These are phyloP conservation scores for Penicillium sp. DNA, from an alignment of 2,329 filamentous ascomycete genomes.

Conservation along the genomic window DNA sequence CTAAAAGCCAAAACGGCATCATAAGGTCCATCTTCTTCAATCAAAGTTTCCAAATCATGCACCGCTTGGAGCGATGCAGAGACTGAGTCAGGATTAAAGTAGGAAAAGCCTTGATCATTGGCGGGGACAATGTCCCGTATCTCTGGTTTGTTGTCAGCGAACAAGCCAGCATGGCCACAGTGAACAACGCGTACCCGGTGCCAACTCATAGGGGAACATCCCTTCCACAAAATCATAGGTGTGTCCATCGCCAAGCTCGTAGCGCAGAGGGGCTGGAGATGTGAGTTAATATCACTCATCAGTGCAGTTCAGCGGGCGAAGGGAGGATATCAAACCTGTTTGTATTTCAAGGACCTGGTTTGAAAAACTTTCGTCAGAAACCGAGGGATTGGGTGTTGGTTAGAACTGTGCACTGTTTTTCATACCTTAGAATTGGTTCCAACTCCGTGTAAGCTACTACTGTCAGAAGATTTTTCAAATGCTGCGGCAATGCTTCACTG, in stretches of 20 bases:
- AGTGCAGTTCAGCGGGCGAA: background rate
- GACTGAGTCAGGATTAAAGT: background rate
- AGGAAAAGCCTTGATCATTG: background rate
- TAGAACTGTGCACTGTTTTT: background rate
- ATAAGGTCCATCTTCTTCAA: background rate
- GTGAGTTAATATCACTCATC: background rate
- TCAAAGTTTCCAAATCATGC: background rate
- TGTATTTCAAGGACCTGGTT: background rate
- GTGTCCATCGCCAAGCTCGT: background rate
- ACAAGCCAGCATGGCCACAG: background rate
- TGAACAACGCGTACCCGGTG: background rate
- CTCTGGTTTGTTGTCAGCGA: background rate
- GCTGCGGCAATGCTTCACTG: background rate
- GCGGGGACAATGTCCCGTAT: background rate
- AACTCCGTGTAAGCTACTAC: background rate
- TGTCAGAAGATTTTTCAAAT: background rate
- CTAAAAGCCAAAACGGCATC: background rate
- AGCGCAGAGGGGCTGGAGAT: background rate
- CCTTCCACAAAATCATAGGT: background rate
- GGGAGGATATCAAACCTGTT: background rate
- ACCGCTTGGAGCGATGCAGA: background rate
- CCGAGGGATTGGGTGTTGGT: too few relatives aligned
- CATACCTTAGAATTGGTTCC: background rate
- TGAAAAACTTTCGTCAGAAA: background rate
- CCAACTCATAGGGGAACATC: background rate